Conservation (phyloP, 2,329 filamentous ascomycete species). For the Colletotrichum sidae region DNA sequence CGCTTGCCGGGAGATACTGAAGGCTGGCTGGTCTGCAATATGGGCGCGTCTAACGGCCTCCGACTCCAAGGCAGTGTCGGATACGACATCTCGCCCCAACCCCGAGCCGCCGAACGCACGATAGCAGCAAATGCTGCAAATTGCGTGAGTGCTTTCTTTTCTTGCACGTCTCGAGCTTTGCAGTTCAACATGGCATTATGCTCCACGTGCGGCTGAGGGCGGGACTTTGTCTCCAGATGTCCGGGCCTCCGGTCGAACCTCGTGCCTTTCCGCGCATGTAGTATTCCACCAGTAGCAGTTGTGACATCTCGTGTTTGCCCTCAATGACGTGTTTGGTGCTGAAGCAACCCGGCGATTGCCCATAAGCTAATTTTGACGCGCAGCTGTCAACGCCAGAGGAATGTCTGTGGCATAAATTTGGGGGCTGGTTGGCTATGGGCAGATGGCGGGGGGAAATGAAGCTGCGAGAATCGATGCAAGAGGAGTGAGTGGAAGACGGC, state of each 20-base stretch:
- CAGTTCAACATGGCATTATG: neutral
- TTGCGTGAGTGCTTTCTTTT: neutral
- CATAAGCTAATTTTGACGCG: neutral
- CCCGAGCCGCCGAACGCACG: neutral
- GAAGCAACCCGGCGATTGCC: neutral
- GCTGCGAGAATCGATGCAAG: neutral
- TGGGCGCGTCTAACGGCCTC: too few species aligned
- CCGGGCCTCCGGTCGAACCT: neutral
- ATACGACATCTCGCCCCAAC: neutral
- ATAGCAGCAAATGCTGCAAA: neutral
- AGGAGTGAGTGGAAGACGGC: fast-evolving
- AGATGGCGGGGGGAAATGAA: too few species aligned
- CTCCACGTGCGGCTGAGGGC: neutral
- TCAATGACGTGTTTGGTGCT: neutral
- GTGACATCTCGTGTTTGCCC: too few species aligned
- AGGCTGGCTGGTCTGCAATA: too few species aligned
- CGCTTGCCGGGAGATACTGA: too few species aligned
- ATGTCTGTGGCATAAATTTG: too few species aligned
- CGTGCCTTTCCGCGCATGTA: neutral
- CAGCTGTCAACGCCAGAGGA: too few species aligned
- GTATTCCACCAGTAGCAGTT: too few species aligned
- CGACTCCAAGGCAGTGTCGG: too few species aligned
- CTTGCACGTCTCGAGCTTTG: neutral
- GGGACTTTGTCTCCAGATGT: too few species aligned
- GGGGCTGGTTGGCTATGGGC: too few species aligned